Conservation (phyloP, 1,139 yeast genomes). For the Arxiozyma telluris region DNA sequence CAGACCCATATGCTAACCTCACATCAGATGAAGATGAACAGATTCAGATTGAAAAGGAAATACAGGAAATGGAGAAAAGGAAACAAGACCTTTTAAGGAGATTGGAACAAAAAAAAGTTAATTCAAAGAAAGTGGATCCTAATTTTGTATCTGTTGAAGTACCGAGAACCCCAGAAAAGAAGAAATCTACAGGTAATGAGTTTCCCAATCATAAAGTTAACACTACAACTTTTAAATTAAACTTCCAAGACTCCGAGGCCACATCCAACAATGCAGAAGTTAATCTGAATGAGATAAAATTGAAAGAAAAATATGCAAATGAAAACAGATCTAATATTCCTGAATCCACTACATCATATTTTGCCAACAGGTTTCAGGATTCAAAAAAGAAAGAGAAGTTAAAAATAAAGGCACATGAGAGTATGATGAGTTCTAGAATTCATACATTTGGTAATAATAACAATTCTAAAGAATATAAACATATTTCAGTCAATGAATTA, state of each 20-base stretch:
- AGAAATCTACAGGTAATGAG: not conserved
- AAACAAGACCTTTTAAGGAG: conserved; percentile 18
- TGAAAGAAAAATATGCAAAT: conserved; percentile 4
- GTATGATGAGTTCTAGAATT: conserved; percentile 29
- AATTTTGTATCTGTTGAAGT: conserved; percentile 20
- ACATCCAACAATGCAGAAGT: not conserved
- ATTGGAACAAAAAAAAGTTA: conserved; percentile 15
- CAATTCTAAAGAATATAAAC: conserved; percentile 14
- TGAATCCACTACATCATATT: conserved; percentile 27
- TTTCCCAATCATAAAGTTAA: not conserved
- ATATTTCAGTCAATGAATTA: conserved; percentile 28
- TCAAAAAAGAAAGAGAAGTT: conserved; percentile 19
- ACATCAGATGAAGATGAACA: conserved; percentile 25
- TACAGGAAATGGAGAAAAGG: conserved; percentile 25
- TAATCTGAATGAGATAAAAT: conserved; percentile 10
- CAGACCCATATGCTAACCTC: conserved; percentile 20
- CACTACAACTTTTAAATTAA: no score
- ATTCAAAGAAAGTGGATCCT: conserved; percentile 14
- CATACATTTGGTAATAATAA: conserved; percentile 30
- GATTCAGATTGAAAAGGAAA: conserved; percentile 16
- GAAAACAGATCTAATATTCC: not conserved
- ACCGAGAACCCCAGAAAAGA: conserved; percentile 20
- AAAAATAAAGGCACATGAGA: conserved; percentile 14
- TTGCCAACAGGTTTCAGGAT: conserved; percentile 26
- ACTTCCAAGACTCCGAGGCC: not conserved